Conservation (phyloP, 371 early-diverging fungal genomes). For the Nematocida minor region DNA sequence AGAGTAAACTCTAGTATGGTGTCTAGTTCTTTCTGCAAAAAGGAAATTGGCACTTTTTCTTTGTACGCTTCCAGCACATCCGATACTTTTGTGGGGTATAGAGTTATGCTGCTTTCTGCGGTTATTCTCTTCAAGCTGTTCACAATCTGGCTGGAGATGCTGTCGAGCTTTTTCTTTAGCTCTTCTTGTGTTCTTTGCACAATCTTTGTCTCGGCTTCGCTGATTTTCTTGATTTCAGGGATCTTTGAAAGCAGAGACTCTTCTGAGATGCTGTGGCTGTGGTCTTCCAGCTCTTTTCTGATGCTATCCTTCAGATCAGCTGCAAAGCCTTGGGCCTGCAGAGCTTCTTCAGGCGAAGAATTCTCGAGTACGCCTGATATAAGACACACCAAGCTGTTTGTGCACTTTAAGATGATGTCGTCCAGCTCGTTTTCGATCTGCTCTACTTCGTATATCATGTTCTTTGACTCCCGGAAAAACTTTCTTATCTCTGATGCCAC, state of each 20-base stretch:
- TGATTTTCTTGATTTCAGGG: constrained; percentile 10
- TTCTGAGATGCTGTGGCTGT: background rate
- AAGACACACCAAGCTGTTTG: background rate
- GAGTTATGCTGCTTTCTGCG: background rate
- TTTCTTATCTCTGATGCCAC: background rate
- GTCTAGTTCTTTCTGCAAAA: constrained; percentile 1
- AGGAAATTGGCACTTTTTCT: background rate
- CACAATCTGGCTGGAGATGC: background rate
- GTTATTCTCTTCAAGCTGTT: background rate
- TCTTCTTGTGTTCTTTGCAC: background rate
- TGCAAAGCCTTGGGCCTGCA: constrained; percentile 3
- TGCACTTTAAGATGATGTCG: constrained; percentile 39
- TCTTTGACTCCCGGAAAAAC: constrained; percentile 11
- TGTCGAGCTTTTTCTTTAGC: background rate
- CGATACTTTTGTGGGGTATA: constrained; percentile 2
- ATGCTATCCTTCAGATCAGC: background rate
- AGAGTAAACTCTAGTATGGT: background rate
- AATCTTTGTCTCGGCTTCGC: background rate
- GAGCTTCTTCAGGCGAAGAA: background rate
- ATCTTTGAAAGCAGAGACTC: background rate
- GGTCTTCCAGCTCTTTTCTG: background rate
- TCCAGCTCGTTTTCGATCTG: constrained; percentile 48
- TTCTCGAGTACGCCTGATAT: background rate
- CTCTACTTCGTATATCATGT: constrained; percentile 12
- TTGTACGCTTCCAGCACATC: constrained; percentile 2